Evolutionary conservation across 2,329 filamentous ascomycete genomes (phyloP).

Genomic region (Fusarium nodosum): DNA sequence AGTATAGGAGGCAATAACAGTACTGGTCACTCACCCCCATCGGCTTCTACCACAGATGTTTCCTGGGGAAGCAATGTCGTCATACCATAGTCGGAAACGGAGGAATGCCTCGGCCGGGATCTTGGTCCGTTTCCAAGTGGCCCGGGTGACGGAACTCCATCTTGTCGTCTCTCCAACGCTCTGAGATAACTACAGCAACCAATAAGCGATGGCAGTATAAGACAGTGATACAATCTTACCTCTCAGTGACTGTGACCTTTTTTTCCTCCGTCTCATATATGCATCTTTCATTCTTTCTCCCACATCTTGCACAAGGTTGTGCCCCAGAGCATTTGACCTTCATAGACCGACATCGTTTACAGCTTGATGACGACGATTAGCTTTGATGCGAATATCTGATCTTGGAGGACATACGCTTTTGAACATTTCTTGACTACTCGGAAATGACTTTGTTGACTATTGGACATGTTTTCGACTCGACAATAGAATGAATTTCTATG

Average conservation of each 20-base stretch:
- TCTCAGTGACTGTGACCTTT: slow-evolving; percentile 47
- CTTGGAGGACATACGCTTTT: slow-evolving; percentile 40
- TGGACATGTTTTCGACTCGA: slow-evolving; percentile 25
- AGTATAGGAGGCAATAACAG: background rate
- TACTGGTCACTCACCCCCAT: slow-evolving; percentile 11
- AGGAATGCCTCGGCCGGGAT: slow-evolving; percentile 31
- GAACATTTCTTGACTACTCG: slow-evolving; percentile 45
- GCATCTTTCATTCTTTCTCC: slow-evolving; percentile 44
- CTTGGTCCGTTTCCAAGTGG: background rate
- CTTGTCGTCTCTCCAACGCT: slow-evolving; percentile 41
- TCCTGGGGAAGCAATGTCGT: slow-evolving; percentile 8
- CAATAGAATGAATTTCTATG: background rate
- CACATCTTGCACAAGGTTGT: slow-evolving; percentile 47
- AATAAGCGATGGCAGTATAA: background rate
- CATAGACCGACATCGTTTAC: slow-evolving; percentile 49
- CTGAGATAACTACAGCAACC: slow-evolving; percentile 39
- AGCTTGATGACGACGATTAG: slow-evolving; percentile 31
- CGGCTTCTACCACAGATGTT: background rate
- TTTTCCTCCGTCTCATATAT: slow-evolving; percentile 45
- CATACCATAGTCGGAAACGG: slow-evolving; percentile 40
- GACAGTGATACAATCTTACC: slow-evolving; percentile 12
- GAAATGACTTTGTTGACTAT: slow-evolving; percentile 19
- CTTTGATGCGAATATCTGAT: background rate
- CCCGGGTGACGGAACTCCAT: slow-evolving; percentile 29
- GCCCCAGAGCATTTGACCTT: slow-evolving; percentile 48